Percentiles rank a stretch among this genome's conserved stretches.
These are phyloP conservation scores for Ormosia semicastrata DNA, from an alignment of 306 rosid species.

Conservation along the genomic window DNA sequence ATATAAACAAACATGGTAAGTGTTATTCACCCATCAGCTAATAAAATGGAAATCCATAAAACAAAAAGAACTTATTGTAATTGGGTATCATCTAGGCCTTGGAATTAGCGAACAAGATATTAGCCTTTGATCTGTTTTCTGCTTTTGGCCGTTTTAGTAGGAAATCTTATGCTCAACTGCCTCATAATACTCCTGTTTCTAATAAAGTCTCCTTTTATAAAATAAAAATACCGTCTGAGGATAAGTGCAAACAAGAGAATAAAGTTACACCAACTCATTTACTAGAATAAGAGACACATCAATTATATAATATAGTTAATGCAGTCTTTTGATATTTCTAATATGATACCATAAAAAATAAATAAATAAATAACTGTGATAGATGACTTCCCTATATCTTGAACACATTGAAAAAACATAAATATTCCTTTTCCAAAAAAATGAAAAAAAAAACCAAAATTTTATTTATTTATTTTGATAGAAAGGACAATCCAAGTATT, in stretches of 20 bases:
- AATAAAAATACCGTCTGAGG: neutral
- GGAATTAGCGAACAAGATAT: neutral
- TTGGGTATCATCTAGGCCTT: neutral
- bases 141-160: neutral
- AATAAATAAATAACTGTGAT: neutral
- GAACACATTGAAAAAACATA: neutral
- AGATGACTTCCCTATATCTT: neutral
- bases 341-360: neutral
- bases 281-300: neutral
- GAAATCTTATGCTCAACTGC: neutral
- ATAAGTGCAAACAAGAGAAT: neutral
- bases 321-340: neutral
- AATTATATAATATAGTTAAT: neutral
- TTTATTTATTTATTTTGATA: neutral
- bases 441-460: neutral
- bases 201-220: neutral
- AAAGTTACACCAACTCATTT: neutral
- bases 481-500: neutral
- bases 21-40: constrained; percentile 10
- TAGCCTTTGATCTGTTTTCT: neutral
- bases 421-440: neutral
- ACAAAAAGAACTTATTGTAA: neutral
- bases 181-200: neutral
- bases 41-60: neutral
- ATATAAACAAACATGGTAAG: constrained; percentile 11